These are phyloP conservation scores for Ascochyta fabae DNA, from an alignment of 2,329 filamentous ascomycete genomes.

Conservation along the genomic window DNA sequence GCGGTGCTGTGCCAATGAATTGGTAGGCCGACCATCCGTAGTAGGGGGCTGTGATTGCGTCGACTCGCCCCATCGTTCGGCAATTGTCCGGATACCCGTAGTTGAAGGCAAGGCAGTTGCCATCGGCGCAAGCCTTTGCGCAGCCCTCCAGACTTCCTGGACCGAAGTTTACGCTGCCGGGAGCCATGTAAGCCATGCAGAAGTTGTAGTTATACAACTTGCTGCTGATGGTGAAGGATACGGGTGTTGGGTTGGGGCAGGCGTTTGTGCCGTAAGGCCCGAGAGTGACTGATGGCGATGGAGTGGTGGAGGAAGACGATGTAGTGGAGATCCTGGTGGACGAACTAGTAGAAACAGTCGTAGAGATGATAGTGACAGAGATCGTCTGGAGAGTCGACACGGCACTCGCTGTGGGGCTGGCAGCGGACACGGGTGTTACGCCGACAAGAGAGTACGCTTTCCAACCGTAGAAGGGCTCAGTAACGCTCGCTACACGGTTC, in stretches of 20 bases:
- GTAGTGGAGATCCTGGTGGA: not conserved
- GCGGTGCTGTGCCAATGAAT: not conserved
- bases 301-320: not conserved
- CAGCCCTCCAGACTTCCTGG: not conserved
- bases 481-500: not conserved
- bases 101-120: not conserved
- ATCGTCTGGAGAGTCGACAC: not conserved
- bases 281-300: not conserved
- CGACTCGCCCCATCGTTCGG: not conserved
- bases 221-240: slow-evolving; percentile 1
- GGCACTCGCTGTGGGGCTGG: not conserved
- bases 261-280: not conserved
- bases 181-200: not conserved
- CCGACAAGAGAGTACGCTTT: slow-evolving; percentile 2
- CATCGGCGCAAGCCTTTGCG: not conserved
- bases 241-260: slow-evolving; percentile 1
- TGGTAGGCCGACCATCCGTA: not conserved
- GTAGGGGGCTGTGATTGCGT: not conserved
- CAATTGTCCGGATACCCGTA: not conserved
- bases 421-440: not conserved
- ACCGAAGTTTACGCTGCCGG: not conserved
- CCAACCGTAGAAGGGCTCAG: not conserved
- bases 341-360: not conserved
- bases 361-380: not conserved
- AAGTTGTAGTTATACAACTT: slow-evolving; percentile 1